These are phyloP conservation scores for Ophiostoma sp. DNA, from an alignment of 2,329 filamentous ascomycete genomes.

Conservation along the genomic window DNA sequence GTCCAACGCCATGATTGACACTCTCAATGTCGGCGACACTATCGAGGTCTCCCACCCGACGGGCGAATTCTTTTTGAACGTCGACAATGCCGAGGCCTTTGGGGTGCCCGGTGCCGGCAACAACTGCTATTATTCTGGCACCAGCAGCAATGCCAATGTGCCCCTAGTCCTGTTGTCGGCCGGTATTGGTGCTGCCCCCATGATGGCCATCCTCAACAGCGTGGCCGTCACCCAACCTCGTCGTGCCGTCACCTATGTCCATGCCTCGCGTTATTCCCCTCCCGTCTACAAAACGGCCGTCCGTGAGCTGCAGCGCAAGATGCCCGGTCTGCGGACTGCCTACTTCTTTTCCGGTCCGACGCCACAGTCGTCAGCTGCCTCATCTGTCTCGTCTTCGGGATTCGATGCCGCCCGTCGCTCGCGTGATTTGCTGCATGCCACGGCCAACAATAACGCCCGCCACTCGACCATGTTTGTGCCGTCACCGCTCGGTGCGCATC, in stretches of 20 bases:
- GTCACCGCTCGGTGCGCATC: constrained; percentile 15
- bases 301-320: constrained; percentile 42
- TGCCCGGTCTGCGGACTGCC: constrained; percentile 43
- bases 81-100: constrained; percentile 40
- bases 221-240: constrained; percentile 47
- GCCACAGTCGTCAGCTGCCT: not conserved
- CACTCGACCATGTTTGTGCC: not conserved
- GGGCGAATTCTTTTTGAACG: constrained; percentile 61
- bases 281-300: constrained; percentile 58
- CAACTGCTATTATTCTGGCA: constrained; percentile 19
- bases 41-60: constrained; percentile 67
- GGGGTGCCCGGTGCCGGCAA: constrained; percentile 61
- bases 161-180: constrained; percentile 63
- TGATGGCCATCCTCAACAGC: constrained; percentile 61
- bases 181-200: constrained; percentile 60
- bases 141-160: constrained; percentile 35
- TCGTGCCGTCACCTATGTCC: constrained; percentile 59
- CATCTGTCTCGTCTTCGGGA: not conserved
- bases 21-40: constrained; percentile 59
- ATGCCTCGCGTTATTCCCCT: constrained; percentile 53
- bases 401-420: not conserved
- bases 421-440: constrained; percentile 21
- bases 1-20: constrained; percentile 68
- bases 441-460: constrained; percentile 7
- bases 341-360: constrained; percentile 50